Base-by-base conservation (phyloP, 345 rosid genomes). In the Cardiospermum halicacabum region DNA sequence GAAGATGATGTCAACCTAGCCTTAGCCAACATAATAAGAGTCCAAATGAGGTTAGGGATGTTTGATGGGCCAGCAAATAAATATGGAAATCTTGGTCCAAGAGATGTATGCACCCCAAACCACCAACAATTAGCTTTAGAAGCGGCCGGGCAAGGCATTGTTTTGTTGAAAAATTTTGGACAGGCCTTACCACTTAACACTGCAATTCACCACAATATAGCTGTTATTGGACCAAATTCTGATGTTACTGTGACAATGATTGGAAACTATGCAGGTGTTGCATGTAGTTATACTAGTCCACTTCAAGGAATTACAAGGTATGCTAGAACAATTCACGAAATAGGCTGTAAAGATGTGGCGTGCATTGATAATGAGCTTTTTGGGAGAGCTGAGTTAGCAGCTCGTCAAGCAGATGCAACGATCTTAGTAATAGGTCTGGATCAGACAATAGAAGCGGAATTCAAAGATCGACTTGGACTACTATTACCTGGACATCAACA, bases 161-260 rank as follows among this genome's bases (percentile, higher is more conserved):
- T 90, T 42, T 71, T 93, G 62, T 87, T 90, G 7, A 72, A 90
- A 69, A 90, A 88, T 58, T 69, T 64, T 0, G 76, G 77, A 2
- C 59, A 53, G 0, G 58, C 94, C 16, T 72, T 93, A 58, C 96
- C 96, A 0, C 77, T 93, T 15, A 84, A 94, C 6, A 67, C 74
- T 0, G 40, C 58, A 3, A 83, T 72, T 15, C 84, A 91, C 62
- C 90, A 69, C 1, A 79, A 82, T 2, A 72, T 93, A 5, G 96
- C 97, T 2, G 99, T 88, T 55, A 82, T 93, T 9, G 99, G 99
- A 18, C 99, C 99, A 10, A 90, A 93, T 74, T 87, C 99, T 9
- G 94, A 90, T 34, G 99, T 78, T 25, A 88, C 97, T 0, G 80
- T 61, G 40, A 85, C 99, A 13, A 93, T 93, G 99, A 90, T 93